Percentiles rank a stretch among this genome's conserved stretches.
Conservation (phyloP, 371 early-diverging fungal species). For the Astathelohania contejeani region DNA sequence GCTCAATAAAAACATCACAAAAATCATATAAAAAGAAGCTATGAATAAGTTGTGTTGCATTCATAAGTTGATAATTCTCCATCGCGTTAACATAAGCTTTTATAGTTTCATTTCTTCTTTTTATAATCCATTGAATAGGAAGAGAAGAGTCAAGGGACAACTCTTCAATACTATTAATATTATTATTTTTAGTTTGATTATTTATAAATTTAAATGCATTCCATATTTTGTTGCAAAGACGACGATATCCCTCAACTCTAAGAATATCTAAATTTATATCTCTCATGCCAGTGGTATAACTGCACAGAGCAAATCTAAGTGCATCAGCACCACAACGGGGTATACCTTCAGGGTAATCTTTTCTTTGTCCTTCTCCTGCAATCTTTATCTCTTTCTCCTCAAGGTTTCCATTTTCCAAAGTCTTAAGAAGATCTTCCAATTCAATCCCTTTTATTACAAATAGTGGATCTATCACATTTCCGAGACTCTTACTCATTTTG, state of each 20-base stretch:
- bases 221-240: constrained; percentile 99
- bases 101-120: constrained; percentile 66
- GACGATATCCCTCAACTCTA: constrained; percentile 88
- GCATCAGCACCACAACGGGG: constrained; percentile 97
- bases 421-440: constrained; percentile 60
- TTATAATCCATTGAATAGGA: constrained; percentile 70
- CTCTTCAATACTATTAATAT: neutral
- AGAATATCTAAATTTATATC: constrained; percentile 87
- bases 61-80: constrained; percentile 76
- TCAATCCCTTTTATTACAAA: constrained; percentile 85
- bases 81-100: constrained; percentile 61
- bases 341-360: constrained; percentile 91
- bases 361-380: constrained; percentile 57
- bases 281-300: constrained; percentile 67
- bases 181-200: neutral
- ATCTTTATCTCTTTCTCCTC: constrained; percentile 71
- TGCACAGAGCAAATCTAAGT: constrained; percentile 79
- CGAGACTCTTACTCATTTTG: constrained; percentile 93
- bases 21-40: constrained; percentile 86
- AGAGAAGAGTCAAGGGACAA: neutral
- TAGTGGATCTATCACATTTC: constrained; percentile 96
- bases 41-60: constrained; percentile 68
- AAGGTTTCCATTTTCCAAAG: constrained; percentile 67
- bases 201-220: constrained; percentile 60
- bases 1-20: constrained; percentile 87